Evolutionary conservation across 768 basidiomycete genomes (phyloP).

Genomic region (Leucogyrophana mollusca): DNA sequence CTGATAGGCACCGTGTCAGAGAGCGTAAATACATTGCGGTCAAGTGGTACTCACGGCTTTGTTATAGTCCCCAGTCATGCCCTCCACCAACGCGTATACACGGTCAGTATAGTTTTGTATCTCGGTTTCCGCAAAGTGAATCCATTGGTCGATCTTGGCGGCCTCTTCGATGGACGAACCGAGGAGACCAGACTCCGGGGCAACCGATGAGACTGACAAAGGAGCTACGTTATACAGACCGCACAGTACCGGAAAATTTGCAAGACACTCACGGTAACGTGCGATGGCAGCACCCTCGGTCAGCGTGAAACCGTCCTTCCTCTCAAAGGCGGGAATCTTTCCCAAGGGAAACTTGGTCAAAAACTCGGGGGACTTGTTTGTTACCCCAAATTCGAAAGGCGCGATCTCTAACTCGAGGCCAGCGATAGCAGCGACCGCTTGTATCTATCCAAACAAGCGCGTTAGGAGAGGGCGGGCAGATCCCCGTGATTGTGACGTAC

Average conservation of each 20-base stretch:
- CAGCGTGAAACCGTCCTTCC: constrained; percentile 18
- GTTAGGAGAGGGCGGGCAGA: not conserved
- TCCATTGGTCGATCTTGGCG: constrained; percentile 17
- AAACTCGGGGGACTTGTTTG: constrained; percentile 25
- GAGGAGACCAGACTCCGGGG: constrained; percentile 10
- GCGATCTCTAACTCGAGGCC: constrained; percentile 25
- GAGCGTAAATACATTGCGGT: too few relatives aligned
- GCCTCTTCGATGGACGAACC: constrained; percentile 11
- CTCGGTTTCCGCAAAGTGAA: constrained; percentile 18
- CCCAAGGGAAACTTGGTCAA: constrained; percentile 28
- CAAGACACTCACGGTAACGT: constrained; percentile 20
- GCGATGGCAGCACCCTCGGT: constrained; percentile 28
- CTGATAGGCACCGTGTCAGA: constrained; percentile 6
- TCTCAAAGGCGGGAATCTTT: constrained; percentile 27
- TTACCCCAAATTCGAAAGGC: constrained; percentile 20
- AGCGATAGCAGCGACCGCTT: constrained; percentile 19
- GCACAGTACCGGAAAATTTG: not conserved
- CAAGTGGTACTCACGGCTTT: constrained; percentile 14
- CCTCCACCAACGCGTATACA: too few relatives aligned
- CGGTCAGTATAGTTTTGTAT: not conserved
- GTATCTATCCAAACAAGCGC: constrained; percentile 15
- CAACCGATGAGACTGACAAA: constrained; percentile 15
- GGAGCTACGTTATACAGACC: not conserved
- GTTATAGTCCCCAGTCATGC: constrained; percentile 8
- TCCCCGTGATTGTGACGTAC: constrained; percentile 12